Evolutionary conservation across 2,329 filamentous ascomycete species (phyloP).

Genomic region (Grosmannia serpens): DNA sequence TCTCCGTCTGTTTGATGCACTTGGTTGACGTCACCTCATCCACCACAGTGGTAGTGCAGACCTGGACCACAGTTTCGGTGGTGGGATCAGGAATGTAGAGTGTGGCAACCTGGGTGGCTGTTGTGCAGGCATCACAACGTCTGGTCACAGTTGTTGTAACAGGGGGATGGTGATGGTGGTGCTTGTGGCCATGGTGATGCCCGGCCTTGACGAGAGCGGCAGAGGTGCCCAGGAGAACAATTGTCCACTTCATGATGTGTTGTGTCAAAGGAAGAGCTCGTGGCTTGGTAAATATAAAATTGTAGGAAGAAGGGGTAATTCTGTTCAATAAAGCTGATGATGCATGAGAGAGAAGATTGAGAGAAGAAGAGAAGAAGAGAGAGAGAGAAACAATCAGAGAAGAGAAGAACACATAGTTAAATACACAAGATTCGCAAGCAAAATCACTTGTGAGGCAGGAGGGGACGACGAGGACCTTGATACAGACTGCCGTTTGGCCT

Average conservation of each 20-base stretch:
- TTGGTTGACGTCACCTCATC: not conserved
- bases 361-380: not conserved
- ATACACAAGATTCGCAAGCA: not conserved
- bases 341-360: not conserved
- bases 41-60: not conserved
- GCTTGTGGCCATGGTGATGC: conserved; percentile 1
- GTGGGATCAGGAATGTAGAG: not conserved
- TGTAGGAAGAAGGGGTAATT: conserved; percentile 2
- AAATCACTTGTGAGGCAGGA: too few relatives aligned
- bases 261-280: not conserved
- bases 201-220: conserved; percentile 5
- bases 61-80: not conserved
- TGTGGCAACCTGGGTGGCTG: not conserved
- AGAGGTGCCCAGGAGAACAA: conserved; percentile 7
- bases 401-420: not conserved
- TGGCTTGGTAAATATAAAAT: not conserved
- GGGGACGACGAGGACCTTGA: not conserved
- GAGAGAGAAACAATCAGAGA: not conserved
- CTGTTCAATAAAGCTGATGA: conserved; percentile 7
- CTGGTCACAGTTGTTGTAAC: not conserved
- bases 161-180: conserved; percentile 1
- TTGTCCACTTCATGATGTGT: conserved; percentile 10
- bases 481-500: not conserved
- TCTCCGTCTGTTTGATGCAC: not conserved
- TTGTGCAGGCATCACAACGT: not conserved